Conservation (phyloP, 2,329 filamentous ascomycete species). For the Exophiala alcalophila region DNA sequence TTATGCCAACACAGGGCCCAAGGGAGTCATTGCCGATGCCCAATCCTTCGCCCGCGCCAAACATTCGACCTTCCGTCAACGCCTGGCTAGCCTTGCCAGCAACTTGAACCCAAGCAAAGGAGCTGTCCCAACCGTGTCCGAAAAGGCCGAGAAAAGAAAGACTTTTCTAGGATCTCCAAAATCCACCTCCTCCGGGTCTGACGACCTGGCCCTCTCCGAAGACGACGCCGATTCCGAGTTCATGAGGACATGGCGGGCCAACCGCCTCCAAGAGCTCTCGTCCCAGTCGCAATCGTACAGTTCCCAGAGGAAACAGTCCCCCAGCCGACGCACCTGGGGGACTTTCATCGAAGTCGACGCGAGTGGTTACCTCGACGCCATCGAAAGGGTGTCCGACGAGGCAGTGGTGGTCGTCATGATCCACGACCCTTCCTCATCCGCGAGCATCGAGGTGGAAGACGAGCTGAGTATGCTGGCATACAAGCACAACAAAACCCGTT, state of each 20-base stretch:
- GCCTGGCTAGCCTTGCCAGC: slow-evolving; percentile 32
- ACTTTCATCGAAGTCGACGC: slow-evolving; percentile 81
- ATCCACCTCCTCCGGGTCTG: slow-evolving; percentile 22
- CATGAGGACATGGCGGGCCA: slow-evolving; percentile 79
- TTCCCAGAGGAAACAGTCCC: slow-evolving; percentile 48
- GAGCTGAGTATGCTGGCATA: slow-evolving; percentile 73
- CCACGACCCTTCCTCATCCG: slow-evolving; percentile 79
- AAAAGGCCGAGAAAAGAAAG: slow-evolving; percentile 30
- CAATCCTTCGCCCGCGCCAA: slow-evolving; percentile 49
- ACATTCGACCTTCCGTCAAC: slow-evolving; percentile 47
- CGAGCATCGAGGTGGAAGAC: slow-evolving; percentile 74
- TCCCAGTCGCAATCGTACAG: slow-evolving; percentile 51
- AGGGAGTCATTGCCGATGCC: slow-evolving; percentile 52
- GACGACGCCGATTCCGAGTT: slow-evolving; percentile 46
- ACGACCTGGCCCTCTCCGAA: slow-evolving; percentile 34
- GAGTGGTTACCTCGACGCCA: slow-evolving; percentile 88
- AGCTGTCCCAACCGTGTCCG: slow-evolving; percentile 12
- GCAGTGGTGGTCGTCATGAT: slow-evolving; percentile 91
- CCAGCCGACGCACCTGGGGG: slow-evolving; percentile 75
- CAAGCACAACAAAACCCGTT: slow-evolving; percentile 69
- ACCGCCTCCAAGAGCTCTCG: slow-evolving; percentile 73
- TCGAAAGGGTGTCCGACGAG: slow-evolving; percentile 80
- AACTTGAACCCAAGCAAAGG: slow-evolving; percentile 15
- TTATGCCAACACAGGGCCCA: slow-evolving; percentile 51
- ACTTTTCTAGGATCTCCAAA: slow-evolving; percentile 19